Evolutionary conservation across 108 stramenopile species (phyloP).

Genomic region (Cyclostephanos invisitatus): DNA sequence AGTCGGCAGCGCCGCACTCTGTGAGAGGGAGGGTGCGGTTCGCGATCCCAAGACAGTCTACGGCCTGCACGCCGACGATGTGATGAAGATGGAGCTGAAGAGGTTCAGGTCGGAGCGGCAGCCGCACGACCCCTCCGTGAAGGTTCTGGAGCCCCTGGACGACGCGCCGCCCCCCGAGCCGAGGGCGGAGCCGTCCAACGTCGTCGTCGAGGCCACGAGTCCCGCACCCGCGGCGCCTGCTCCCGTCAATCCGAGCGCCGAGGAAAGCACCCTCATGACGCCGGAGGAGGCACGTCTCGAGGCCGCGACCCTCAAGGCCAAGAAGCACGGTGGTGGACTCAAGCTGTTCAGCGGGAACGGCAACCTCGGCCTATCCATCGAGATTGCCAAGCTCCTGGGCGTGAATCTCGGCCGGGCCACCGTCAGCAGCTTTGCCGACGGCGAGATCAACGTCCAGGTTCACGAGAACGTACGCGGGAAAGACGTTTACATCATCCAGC

Average conservation of each 20-base stretch:
- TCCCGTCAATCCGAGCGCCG: constrained; percentile 27
- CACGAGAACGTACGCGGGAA: constrained; percentile 98
- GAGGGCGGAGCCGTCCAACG: neutral
- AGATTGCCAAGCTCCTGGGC: constrained; percentile 93
- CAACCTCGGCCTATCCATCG: constrained; percentile 92
- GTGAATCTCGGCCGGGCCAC: constrained; percentile 96
- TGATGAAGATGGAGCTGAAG: constrained; percentile 36
- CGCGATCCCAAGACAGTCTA: constrained; percentile 47
- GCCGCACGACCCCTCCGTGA: constrained; percentile 12
- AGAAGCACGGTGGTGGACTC: constrained; percentile 85
- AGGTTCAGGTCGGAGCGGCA: constrained; percentile 26
- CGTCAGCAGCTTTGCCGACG: constrained; percentile 96
- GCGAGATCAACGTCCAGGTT: constrained; percentile 97
- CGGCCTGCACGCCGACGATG: constrained; percentile 41
- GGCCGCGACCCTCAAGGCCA: constrained; percentile 78
- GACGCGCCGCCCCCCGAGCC: constrained; percentile 11
- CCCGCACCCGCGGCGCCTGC: neutral
- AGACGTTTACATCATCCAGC: constrained; percentile 97
- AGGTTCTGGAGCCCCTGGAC: constrained; percentile 20
- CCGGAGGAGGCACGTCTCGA: constrained; percentile 76
- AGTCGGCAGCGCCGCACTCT: constrained; percentile 19
- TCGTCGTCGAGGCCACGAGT: constrained; percentile 29
- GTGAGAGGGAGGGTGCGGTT: constrained; percentile 48
- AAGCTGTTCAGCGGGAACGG: constrained; percentile 98
- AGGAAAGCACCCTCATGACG: constrained; percentile 55